Percentiles rank a stretch among this genome's conserved stretches.
These are phyloP conservation scores for Xylariaceae sp. DNA, from an alignment of 2,329 filamentous ascomycete species.

Conservation along the genomic window DNA sequence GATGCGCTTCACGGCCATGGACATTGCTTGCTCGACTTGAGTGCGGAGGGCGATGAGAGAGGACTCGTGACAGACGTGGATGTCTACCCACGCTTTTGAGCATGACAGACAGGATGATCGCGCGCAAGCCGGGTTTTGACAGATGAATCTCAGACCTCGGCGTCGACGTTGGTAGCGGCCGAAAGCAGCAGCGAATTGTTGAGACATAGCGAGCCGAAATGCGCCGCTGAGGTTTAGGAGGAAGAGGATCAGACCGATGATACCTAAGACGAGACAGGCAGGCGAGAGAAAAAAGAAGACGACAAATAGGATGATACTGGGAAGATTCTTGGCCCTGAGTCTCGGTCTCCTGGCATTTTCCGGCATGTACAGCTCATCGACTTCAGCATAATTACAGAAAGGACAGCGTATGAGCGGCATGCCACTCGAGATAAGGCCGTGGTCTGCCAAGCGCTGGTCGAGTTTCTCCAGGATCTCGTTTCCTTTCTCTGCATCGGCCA, in stretches of 20 bases:
- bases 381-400: constrained; percentile 87
- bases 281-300: constrained; percentile 37
- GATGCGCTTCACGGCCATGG: constrained; percentile 88
- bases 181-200: constrained; percentile 57
- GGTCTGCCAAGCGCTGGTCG: constrained; percentile 73
- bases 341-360: constrained; percentile 50
- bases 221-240: constrained; percentile 41
- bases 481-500: constrained; percentile 66
- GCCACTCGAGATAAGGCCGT: constrained; percentile 68
- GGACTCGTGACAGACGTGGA: constrained; percentile 86
- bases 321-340: constrained; percentile 49
- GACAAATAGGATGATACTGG: constrained; percentile 35
- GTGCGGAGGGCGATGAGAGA: constrained; percentile 77
- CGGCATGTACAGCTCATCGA: constrained; percentile 71
- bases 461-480: constrained; percentile 69
- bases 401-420: constrained; percentile 79
- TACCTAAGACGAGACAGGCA: constrained; percentile 53
- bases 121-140: constrained; percentile 64
- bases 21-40: constrained; percentile 89
- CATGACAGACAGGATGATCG: constrained; percentile 78
- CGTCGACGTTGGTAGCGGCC: constrained; percentile 65
- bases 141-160: constrained; percentile 73
- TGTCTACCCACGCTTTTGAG: constrained; percentile 76
- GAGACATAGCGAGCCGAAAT: constrained; percentile 38
- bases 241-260: constrained; percentile 37